Percentiles rank a stretch among this genome's conserved stretches.
These are phyloP conservation scores for Eucalyptus victrix DNA, from an alignment of 345 rosid species.

Conservation along the genomic window DNA sequence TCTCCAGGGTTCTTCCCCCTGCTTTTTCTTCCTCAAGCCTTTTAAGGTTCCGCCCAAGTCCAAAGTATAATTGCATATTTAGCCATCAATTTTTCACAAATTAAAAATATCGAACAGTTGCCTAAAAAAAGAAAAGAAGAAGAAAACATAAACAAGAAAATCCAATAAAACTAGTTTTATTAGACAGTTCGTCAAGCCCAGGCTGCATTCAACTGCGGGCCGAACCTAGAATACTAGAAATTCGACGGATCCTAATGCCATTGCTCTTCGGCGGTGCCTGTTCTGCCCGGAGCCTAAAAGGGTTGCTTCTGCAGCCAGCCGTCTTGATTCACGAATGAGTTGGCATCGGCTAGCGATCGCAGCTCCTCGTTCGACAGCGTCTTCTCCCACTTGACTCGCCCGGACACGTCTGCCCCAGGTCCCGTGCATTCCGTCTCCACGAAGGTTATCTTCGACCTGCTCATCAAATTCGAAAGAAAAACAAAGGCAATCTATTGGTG, in stretches of 20 bases:
- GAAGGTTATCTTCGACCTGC: constrained; percentile 7
- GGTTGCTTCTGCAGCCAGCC: constrained; percentile 30
- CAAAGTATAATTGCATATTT: background rate
- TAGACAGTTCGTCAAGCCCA: background rate
- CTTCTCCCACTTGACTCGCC: constrained; percentile 31
- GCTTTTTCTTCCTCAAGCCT: too few species aligned
- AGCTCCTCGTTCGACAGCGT: background rate
- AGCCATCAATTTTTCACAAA: background rate
- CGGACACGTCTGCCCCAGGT: constrained; percentile 13
- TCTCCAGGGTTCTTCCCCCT: too few species aligned
- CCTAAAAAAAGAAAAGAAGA: background rate
- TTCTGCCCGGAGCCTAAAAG: background rate
- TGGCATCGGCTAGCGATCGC: background rate
- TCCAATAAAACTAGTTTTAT: background rate
- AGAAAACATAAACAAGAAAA: background rate
- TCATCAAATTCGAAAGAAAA: background rate
- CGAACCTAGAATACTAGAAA: background rate
- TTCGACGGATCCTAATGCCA: background rate
- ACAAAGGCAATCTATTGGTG: background rate
- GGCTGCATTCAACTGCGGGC: background rate
- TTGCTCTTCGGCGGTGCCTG: background rate
- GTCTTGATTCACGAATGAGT: constrained; percentile 21
- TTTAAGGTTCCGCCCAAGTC: too few species aligned
- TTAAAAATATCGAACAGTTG: background rate
- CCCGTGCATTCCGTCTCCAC: constrained; percentile 28